phyloP scores from a whole-genome alignment of 768 basidiomycete species.

The Tulasnella sp. region DNA sequence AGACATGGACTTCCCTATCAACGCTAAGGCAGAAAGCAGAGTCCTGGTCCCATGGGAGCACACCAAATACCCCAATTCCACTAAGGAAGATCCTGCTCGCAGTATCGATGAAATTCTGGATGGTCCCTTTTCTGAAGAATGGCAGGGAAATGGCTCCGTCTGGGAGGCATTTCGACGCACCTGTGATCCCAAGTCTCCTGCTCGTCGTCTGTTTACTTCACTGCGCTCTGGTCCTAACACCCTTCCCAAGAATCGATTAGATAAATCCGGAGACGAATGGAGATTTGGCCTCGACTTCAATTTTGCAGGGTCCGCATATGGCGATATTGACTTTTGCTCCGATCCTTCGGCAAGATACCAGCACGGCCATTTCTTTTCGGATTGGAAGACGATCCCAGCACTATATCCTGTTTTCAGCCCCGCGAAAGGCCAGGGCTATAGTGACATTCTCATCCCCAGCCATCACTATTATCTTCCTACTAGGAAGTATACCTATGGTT shows the following conservation, averaged over 20 bases:
- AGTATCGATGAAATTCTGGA: conserved; percentile 45
- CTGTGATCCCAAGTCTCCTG: conserved; percentile 61
- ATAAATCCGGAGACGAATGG: conserved; percentile 21
- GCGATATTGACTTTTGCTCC: conserved; percentile 60
- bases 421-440: conserved; percentile 68
- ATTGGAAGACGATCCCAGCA: conserved; percentile 77
- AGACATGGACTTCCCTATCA: conserved; percentile 89
- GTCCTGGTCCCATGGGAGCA: conserved; percentile 90
- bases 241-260: conserved; percentile 20
- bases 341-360: conserved; percentile 70
- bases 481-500: conserved; percentile 68
- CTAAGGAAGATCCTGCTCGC: conserved; percentile 26
- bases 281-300: conserved; percentile 38
- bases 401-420: conserved; percentile 91
- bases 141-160: conserved; percentile 67
- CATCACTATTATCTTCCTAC: conserved; percentile 89
- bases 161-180: conserved; percentile 95
- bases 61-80: conserved; percentile 52
- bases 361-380: conserved; percentile 94
- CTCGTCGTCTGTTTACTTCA: conserved; percentile 71
- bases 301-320: conserved; percentile 48
- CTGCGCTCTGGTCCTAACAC: conserved; percentile 32
- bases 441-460: conserved; percentile 90
- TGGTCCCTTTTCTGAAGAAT: conserved; percentile 63
- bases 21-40: conserved; percentile 84